Percentiles rank a stretch among this genome's conserved stretches.
These are phyloP conservation scores for Hapsidospora chrysogenum DNA, from an alignment of 495 filamentous ascomycete genomes.

Conservation along the genomic window DNA sequence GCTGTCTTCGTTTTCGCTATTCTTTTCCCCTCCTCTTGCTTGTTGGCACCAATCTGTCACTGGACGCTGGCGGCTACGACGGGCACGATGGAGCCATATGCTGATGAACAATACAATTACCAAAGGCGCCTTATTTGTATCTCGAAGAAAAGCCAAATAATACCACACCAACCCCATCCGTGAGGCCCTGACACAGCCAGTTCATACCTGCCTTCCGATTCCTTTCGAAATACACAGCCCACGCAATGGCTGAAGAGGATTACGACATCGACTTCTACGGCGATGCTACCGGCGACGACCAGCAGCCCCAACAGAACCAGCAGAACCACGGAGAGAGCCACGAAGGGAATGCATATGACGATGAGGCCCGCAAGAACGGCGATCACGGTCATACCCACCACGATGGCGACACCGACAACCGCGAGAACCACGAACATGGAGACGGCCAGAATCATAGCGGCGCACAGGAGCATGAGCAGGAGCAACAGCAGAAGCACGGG, in stretches of 20 bases:
- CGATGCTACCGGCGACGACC: constrained; percentile 43
- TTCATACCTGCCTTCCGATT: neutral
- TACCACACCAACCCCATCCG: neutral
- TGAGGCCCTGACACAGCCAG: neutral
- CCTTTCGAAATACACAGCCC: neutral
- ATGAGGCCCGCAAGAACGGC: neutral
- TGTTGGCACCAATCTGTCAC: too few species aligned
- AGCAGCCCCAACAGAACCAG: constrained; percentile 6
- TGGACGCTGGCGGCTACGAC: too few species aligned
- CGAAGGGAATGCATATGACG: too few species aligned
- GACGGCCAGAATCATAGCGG: constrained; percentile 22
- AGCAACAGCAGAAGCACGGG: constrained; percentile 42
- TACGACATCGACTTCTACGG: constrained; percentile 99
- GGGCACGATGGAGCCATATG: too few species aligned
- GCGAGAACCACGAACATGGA: constrained; percentile 19
- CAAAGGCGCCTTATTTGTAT: neutral
- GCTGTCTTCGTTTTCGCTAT: too few species aligned
- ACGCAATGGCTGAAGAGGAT: constrained; percentile 53
- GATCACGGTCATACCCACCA: constrained; percentile 3
- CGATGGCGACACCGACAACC: constrained; percentile 28
- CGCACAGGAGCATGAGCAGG: constrained; percentile 17
- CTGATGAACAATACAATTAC: neutral
- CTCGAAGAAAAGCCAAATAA: neutral
- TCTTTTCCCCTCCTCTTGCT: too few species aligned
- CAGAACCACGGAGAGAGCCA: constrained; percentile 38